Conservation (phyloP, 768 basidiomycete species). For the Hirschioporus abietinus region DNA sequence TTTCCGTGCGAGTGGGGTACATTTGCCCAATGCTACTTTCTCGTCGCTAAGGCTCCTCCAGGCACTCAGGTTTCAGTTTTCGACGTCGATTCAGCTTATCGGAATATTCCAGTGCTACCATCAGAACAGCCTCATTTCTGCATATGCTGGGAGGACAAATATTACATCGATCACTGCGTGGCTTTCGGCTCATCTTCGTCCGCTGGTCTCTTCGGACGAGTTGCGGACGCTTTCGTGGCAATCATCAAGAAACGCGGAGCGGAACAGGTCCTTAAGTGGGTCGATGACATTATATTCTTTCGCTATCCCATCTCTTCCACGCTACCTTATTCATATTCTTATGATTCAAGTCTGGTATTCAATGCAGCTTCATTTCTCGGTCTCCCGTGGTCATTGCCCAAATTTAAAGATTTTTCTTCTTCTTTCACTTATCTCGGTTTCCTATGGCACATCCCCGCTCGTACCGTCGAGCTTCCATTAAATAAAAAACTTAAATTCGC, state of each 20-base stretch:
- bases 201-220: constrained; percentile 24
- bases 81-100: constrained; percentile 37
- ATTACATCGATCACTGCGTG: constrained; percentile 13
- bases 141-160: not conserved
- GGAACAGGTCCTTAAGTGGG: constrained; percentile 24
- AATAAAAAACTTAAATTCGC: constrained; percentile 24
- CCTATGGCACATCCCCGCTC: constrained; percentile 22
- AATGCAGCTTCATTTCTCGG: not conserved
- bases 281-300: constrained; percentile 23
- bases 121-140: not conserved
- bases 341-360: not conserved
- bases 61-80: constrained; percentile 29
- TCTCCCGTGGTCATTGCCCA: not conserved
- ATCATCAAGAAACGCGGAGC: constrained; percentile 18
- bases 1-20: constrained; percentile 43
- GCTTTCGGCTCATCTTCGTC: constrained; percentile 24
- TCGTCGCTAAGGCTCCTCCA: constrained; percentile 31
- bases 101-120: constrained; percentile 15
- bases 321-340: constrained; percentile 2
- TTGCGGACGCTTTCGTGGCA: constrained; percentile 26
- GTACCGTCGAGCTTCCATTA: constrained; percentile 28
- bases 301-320: constrained; percentile 11
- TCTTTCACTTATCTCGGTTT: constrained; percentile 25
- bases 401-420: constrained; percentile 12
- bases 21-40: constrained; percentile 26